A percentile compares a stretch with the other conserved stretches of the same genome.
phyloP scores from a whole-genome alignment of 1,284 basidiomycete genomes.

The Heterobasidion parviporum region DNA sequence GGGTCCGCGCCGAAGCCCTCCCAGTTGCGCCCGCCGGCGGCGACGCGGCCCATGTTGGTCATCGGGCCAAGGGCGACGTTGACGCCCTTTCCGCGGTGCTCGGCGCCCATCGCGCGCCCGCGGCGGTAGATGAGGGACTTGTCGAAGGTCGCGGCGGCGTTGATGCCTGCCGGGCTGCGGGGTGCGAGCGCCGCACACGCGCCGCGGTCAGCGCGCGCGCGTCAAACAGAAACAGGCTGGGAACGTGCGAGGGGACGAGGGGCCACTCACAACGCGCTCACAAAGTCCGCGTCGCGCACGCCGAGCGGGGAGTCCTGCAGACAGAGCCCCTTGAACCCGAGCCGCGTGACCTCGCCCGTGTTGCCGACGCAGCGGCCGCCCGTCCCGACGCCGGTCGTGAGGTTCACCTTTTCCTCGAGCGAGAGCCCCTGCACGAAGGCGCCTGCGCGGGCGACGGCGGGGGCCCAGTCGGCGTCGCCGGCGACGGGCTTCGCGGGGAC shows the following conservation, averaged over 20 bases:
- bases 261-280: conserved; percentile 11
- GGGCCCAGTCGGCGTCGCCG: conserved; percentile 2
- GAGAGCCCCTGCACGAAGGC: conserved; percentile 10
- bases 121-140: conserved; percentile 43
- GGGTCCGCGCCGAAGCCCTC: conserved; percentile 37
- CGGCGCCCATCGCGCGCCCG: conserved; percentile 64
- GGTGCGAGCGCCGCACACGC: conserved; percentile 13
- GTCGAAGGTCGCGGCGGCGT: conserved; percentile 45
- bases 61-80: conserved; percentile 56
- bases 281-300: conserved; percentile 33
- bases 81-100: conserved; percentile 69
- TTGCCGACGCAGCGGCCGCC: conserved; percentile 60
- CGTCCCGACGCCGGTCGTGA: conserved; percentile 45
- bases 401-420: conserved; percentile 43
- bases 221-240: conserved; percentile 52
- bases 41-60: conserved; percentile 40
- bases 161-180: conserved; percentile 34
- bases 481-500: conserved; percentile 1
- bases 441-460: background rate
- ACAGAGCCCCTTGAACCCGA: conserved; percentile 12
- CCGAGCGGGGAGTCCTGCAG: conserved; percentile 47
- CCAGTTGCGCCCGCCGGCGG: conserved; percentile 60
- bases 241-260: conserved; percentile 58
- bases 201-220: too few species aligned
- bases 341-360: conserved; percentile 26